phyloP scores from a whole-genome alignment of 2,329 filamentous ascomycete species.

The Cladosporium cucumerinum region DNA sequence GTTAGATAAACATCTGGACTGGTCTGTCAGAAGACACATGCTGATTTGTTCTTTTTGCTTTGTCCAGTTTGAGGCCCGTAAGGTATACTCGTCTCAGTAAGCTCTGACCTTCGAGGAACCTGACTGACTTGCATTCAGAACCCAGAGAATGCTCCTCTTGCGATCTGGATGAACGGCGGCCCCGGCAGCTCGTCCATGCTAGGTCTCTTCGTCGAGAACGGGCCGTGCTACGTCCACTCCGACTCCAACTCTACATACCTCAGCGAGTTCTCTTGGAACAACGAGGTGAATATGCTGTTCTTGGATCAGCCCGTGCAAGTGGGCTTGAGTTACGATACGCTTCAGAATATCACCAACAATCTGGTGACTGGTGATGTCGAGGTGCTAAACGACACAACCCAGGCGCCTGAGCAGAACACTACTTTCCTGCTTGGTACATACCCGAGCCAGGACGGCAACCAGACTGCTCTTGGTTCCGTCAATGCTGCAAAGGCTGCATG shows the following conservation, averaged over 20 bases:
- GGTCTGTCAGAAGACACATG: not conserved
- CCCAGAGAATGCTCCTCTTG: slow-evolving; percentile 52
- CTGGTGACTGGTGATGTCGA: slow-evolving; percentile 23
- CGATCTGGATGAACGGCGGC: slow-evolving; percentile 59
- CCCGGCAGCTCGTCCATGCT: slow-evolving; percentile 53
- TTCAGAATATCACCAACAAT: slow-evolving; percentile 39
- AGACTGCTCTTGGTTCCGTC: slow-evolving; percentile 49
- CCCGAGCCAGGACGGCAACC: slow-evolving; percentile 42
- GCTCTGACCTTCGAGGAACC: not conserved
- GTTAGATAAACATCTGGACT: not conserved
- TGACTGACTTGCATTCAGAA: slow-evolving; percentile 34
- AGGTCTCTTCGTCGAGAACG: slow-evolving; percentile 49
- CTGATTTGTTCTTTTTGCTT: not conserved
- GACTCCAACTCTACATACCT: slow-evolving; percentile 51
- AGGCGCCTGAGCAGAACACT: slow-evolving; percentile 47
- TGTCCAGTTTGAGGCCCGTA: not conserved
- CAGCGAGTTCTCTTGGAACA: slow-evolving; percentile 63
- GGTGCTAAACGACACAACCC: slow-evolving; percentile 19
- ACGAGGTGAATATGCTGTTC: slow-evolving; percentile 56
- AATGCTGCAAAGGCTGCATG: slow-evolving; percentile 56
- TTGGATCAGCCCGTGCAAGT: slow-evolving; percentile 62
- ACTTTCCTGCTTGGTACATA: slow-evolving; percentile 54
- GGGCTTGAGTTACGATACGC: slow-evolving; percentile 51
- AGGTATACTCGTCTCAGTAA: not conserved
- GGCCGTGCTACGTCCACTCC: slow-evolving; percentile 53